Evolutionary conservation across 257 asterid genomes (phyloP), one percentile per base, ranked within the genome.

Genomic region (Solanum gracilifrons): DNA sequence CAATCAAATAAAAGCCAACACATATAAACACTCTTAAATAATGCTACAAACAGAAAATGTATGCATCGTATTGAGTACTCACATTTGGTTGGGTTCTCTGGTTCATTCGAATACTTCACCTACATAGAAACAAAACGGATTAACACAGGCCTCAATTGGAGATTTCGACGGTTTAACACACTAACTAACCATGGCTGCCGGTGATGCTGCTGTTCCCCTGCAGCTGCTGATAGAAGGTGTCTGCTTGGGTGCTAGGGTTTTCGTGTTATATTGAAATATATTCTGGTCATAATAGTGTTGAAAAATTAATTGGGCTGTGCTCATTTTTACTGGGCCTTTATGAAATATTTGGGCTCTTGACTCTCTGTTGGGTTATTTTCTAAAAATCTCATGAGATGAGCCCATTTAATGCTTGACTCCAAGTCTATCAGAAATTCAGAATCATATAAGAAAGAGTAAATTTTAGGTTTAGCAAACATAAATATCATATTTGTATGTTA

Each of bases 81-180:
- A 95, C 98, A 93, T 90, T 95, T 93, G 83, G 98, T 94, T 21
- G 87, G 90, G 35, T 95, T 95, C 33, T 92, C 94, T n/a, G 97
- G 95, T 90, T 95, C 97, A 74, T 87, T 91, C 74, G 98, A 95
- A 90, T 95, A 95, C 91, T 95, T 96, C 94, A 94, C 98, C 98
- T 82, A 48, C 69, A 80, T 0, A n/a, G 5, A 13, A 27, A 15
- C 2, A n/a, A 48, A 48, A 48, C 9, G 12, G 29, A 82, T 82
- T 82, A 82, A 18, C 3, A 10, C 10, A 29, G 31, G 1, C 29
- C 7, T 48, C 18, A 9, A 82, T 82, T 6, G 39, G 3, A 46
- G 15, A 51, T 3, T 48, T 27, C 2, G 10, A 29, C 12, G 25
- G 68, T 29, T 48, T 48, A 82, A 82, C 39, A 33, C 39, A 48